Conservation (phyloP, 352 stramenopile genomes). For the Sclerospora graminicola region DNA sequence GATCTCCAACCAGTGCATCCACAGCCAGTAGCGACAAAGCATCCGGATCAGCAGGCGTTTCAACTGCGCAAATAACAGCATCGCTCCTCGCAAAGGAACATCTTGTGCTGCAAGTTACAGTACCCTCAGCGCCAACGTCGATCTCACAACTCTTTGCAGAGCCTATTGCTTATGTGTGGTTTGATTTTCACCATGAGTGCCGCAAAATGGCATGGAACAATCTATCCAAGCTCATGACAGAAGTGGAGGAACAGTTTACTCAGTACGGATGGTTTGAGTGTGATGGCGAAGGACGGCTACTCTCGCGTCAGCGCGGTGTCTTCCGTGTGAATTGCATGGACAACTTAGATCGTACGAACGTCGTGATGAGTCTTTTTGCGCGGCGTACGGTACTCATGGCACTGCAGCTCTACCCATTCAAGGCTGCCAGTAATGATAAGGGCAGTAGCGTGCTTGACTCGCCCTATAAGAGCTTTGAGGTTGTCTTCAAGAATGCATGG, state of each 20-base stretch:
- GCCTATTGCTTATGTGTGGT: conserved; percentile 83
- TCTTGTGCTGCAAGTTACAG: conserved; percentile 9
- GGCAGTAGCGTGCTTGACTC: conserved; percentile 59
- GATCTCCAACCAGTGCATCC: conserved; percentile 24
- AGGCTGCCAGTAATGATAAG: conserved; percentile 27
- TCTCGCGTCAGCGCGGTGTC: conserved; percentile 81
- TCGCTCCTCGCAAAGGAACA: conserved; percentile 16
- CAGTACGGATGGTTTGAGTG: conserved; percentile 47
- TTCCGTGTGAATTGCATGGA: conserved; percentile 98
- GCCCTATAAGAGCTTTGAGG: conserved; percentile 59
- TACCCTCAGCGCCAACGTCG: conserved; percentile 31
- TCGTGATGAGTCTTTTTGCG: conserved; percentile 80
- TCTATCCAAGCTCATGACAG: conserved; percentile 81
- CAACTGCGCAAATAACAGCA: conserved; percentile 11
- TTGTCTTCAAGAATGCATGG: conserved; percentile 86
- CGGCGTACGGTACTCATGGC: conserved; percentile 71
- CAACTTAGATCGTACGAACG: conserved; percentile 92
- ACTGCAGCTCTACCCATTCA: conserved; percentile 62
- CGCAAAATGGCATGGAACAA: conserved; percentile 90
- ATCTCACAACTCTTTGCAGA: conserved; percentile 59
- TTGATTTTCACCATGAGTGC: conserved; percentile 96
- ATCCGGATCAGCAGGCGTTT: conserved; percentile 3
- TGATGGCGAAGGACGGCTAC: conserved; percentile 32
- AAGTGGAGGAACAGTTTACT: conserved; percentile 79
- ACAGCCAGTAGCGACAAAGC: conserved; percentile 20